phyloP scores from a whole-genome alignment of 2,329 filamentous ascomycete genomes.

The Colletotrichum incanum region DNA sequence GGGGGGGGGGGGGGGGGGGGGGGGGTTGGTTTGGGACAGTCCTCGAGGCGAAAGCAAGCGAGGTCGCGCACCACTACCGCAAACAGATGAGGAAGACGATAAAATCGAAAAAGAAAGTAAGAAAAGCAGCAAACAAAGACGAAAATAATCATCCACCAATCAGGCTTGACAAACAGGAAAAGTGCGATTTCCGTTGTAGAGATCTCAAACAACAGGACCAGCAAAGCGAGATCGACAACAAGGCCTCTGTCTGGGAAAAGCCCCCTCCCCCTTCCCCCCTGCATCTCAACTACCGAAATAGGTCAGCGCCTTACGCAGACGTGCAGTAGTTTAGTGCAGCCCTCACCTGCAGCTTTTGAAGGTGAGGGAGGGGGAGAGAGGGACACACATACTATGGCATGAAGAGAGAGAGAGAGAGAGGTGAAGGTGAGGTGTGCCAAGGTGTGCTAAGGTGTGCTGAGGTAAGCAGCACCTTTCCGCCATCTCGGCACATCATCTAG shows the following conservation, averaged over 20 bases:
- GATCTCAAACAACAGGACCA: neutral
- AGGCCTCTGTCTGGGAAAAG: neutral
- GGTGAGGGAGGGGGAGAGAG: neutral
- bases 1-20: no score
- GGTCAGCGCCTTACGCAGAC: constrained; percentile 13
- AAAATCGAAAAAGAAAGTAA: neutral
- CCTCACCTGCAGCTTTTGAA: neutral
- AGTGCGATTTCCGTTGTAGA: neutral
- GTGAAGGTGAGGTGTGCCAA: neutral
- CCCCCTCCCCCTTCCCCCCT: neutral
- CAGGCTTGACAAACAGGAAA: neutral
- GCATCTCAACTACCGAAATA: constrained; percentile 16
- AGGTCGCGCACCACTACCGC: neutral
- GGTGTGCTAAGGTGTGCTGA: neutral
- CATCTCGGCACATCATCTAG: neutral
- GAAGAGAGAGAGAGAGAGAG: no score
- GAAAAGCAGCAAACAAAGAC: neutral
- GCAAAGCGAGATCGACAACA: constrained; percentile 7
- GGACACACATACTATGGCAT: no score
- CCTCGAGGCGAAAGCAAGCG: neutral
- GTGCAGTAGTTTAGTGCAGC: neutral
- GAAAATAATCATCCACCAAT: neutral
- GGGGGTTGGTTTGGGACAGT: no score
- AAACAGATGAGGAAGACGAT: neutral
- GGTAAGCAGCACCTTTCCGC: neutral